Conservation (phyloP, 441 rosid species). For the Euphorbia schlechtendalii region DNA sequence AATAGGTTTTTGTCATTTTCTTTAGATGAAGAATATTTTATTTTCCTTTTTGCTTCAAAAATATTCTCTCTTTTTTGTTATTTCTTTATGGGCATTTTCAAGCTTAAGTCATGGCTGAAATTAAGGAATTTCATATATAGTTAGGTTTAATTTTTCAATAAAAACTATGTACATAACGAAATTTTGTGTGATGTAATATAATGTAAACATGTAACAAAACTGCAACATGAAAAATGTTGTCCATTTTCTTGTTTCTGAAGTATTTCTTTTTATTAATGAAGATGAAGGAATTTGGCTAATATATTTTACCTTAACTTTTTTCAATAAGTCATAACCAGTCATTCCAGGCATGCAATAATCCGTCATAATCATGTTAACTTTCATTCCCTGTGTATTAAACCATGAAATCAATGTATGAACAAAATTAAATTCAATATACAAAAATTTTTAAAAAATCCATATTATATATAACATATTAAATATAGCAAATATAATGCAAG, state of each 20-base stretch:
- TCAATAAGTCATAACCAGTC: conserved; percentile 80
- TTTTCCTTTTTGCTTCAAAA: background rate
- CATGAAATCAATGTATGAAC: too few relatives aligned
- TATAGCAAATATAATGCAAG: too few relatives aligned
- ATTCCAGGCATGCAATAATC: conserved; percentile 89
- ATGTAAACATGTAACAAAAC: too few relatives aligned
- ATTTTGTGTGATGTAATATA: too few relatives aligned
- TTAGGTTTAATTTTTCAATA: background rate
- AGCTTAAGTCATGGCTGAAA: background rate
- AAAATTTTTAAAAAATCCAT: too few relatives aligned
- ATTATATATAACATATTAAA: too few relatives aligned
- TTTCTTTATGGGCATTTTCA: background rate
- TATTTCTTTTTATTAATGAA: background rate
- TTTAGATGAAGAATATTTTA: background rate
- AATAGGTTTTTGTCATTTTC: too few relatives aligned
- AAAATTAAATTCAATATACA: background rate
- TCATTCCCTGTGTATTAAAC: conserved; percentile 24
- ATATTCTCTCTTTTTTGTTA: background rate
- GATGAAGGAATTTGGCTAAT: background rate
- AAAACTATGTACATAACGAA: background rate
- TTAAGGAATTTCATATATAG: background rate
- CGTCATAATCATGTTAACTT: conserved; percentile 65
- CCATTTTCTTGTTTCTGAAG: too few relatives aligned
- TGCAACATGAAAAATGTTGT: too few relatives aligned
- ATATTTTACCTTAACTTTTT: conserved; percentile 48